These are phyloP conservation scores for Echium plantagineum DNA, from an alignment of 257 asterid species.

Conservation along the genomic window DNA sequence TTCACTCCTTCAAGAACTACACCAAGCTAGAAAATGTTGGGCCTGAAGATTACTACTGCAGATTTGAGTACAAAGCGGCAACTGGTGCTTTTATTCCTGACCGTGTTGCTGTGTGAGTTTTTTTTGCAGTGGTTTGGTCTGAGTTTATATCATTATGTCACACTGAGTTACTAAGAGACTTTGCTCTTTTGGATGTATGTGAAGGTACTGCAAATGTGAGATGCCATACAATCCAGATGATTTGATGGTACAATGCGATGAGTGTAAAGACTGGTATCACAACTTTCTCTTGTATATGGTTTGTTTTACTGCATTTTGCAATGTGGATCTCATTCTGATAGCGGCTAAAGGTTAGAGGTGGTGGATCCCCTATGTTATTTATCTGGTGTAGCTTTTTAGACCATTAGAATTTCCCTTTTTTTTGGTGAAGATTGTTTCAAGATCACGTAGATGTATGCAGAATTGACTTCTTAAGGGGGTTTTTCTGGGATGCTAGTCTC, in stretches of 20 bases:
- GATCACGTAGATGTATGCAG: background rate
- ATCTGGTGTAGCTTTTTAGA: no score
- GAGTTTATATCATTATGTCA: background rate
- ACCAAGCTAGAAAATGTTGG: slow-evolving; percentile 82
- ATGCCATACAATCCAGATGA: slow-evolving; percentile 88
- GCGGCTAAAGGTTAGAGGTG: no score
- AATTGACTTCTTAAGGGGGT: background rate
- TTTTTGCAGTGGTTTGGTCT: background rate
- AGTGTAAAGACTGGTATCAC: slow-evolving; percentile 47
- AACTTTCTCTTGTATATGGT: background rate
- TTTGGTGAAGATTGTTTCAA: background rate
- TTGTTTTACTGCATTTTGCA: background rate
- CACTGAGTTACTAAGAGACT: background rate
- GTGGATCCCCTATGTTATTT: no score
- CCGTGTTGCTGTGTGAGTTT: slow-evolving; percentile 85
- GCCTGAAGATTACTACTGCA: slow-evolving; percentile 65
- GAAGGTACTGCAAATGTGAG: slow-evolving; percentile 81
- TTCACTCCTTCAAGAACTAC: slow-evolving; percentile 72
- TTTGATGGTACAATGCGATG: slow-evolving; percentile 88
- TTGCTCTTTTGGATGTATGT: slow-evolving; percentile 8
- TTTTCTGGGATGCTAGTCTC: background rate
- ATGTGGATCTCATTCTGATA: background rate
- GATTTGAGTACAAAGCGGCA: slow-evolving; percentile 84
- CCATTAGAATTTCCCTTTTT: no score
- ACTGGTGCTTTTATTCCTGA: slow-evolving; percentile 89